A percentile compares a stretch with the other conserved stretches of the same genome.
Conservation (phyloP, 1,139 yeast species). For the Magnusiomyces paraingens region DNA sequence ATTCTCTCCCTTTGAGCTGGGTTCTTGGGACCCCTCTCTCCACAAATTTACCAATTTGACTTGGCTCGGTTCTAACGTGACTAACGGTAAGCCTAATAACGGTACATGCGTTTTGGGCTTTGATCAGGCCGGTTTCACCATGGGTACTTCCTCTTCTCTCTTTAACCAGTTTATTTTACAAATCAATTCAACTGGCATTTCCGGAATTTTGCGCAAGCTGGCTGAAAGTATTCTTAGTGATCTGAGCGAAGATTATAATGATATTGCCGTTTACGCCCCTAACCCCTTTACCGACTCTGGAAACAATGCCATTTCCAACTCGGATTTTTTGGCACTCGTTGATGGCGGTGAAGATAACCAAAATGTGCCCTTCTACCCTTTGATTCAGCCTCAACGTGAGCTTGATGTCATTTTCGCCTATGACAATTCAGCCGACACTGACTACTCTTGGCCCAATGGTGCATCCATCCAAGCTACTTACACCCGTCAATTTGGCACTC, state of each 20-base stretch:
- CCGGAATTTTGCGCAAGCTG: background rate
- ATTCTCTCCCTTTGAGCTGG: conserved; percentile 71
- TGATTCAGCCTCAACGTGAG: conserved; percentile 62
- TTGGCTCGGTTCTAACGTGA: conserved; percentile 64
- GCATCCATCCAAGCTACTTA: conserved; percentile 59
- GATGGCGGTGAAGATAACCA: conserved; percentile 89
- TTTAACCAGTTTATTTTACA: conserved; percentile 50
- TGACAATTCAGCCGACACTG: conserved; percentile 76
- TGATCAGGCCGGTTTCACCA: conserved; percentile 69
- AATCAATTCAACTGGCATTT: conserved; percentile 15
- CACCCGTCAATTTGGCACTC: conserved; percentile 42
- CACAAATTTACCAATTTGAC: conserved; percentile 64
- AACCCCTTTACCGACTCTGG: conserved; percentile 57
- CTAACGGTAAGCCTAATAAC: conserved; percentile 43
- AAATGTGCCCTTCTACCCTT: conserved; percentile 72
- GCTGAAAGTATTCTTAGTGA: conserved; percentile 23
- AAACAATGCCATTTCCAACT: conserved; percentile 26
- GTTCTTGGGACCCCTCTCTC: conserved; percentile 84
- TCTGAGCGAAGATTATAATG: conserved; percentile 38
- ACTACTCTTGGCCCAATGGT: conserved; percentile 53
- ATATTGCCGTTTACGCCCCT: conserved; percentile 66
- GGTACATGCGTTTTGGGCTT: conserved; percentile 54
- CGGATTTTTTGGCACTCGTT: conserved; percentile 53
- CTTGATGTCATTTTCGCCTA: conserved; percentile 76
- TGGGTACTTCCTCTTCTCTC: conserved; percentile 74